Evolutionary conservation across 129 eudicot species (phyloP).

Genomic region (Calendula officinalis): DNA sequence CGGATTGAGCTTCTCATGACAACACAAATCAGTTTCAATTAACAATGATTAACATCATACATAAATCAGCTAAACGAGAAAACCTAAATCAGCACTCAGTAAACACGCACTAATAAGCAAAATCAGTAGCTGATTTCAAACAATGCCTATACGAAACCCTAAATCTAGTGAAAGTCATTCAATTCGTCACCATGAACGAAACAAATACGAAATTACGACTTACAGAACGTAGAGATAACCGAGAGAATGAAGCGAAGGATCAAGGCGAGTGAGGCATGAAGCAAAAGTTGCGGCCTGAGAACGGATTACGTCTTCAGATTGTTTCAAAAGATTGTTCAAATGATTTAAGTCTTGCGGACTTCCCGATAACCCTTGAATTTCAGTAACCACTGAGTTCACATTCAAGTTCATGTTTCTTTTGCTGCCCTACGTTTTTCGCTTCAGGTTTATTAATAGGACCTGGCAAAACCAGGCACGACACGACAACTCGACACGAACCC

Average conservation of each 20-base stretch:
- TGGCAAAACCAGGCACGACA: too few species aligned
- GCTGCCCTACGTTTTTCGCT: constrained; percentile 10
- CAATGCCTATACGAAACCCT: constrained; percentile 10
- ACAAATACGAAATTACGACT: constrained; percentile 11
- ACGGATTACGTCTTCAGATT: constrained; percentile 52
- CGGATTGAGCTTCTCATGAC: too few species aligned
- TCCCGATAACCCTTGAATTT: constrained; percentile 70
- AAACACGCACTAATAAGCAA: constrained; percentile 8
- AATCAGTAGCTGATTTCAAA: neutral
- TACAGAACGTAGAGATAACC: constrained; percentile 83
- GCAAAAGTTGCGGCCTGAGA: constrained; percentile 56
- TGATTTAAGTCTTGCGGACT: constrained; percentile 40
- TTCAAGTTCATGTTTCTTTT: constrained; percentile 31
- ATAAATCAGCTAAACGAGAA: neutral
- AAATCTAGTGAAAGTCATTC: constrained; percentile 5
- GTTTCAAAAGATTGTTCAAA: constrained; percentile 57
- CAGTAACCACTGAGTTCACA: constrained; percentile 55
- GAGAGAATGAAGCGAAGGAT: constrained; percentile 77
- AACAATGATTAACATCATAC: neutral
- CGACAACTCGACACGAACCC: too few species aligned
- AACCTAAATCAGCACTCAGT: constrained; percentile 1
- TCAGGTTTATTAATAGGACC: too few species aligned
- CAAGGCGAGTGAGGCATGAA: constrained; percentile 52
- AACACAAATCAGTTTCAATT: neutral
- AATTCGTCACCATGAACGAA: constrained; percentile 1